Base-by-base conservation (phyloP, 768 basidiomycete genomes). In the Phylloporus sp. region DNA sequence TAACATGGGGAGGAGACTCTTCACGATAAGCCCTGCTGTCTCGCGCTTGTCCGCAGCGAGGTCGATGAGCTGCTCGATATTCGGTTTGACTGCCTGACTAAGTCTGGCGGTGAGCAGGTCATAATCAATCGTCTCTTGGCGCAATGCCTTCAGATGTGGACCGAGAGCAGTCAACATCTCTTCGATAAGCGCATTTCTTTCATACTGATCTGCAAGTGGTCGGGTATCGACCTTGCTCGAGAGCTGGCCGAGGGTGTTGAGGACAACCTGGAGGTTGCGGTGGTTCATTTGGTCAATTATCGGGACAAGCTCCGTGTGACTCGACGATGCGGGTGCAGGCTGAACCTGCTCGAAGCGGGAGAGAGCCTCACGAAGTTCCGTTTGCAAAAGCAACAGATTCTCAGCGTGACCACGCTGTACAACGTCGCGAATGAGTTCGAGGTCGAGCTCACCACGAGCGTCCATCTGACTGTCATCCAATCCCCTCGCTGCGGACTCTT, bases 21-120 rank as follows among this genome's bases (percentile, higher is more conserved):
- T 78, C 23, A 90, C 79, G 48, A 92, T 92, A 33, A 92, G 76
- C 7, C 77, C 74, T 4, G 90, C 90, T 4, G 90, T 92, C 66
- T 92, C 90, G 28, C 86, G 78, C 63, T 92, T 92, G 62, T 92
- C 90, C 0, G 86, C 89, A 22, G 90, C 84, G 39, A 92, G 76
- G 60, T 92, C 90, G 51, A 92, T 92, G 49, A 92, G 80, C 55
- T 92, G 88, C 2, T 87, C 80, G 21, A 92, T 90, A 53, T 90
- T 85, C 7, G 90, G 90, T 57, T 91, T 90, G 59, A 92, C 90
- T 1, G 90, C 86, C 63, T 92, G 86, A 20, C 84, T 76, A 14
- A 92, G 78, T 56, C 80, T 80, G 36, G 71, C 72, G 3, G 90
- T 92, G 48, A 92, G 69, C 53, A 76, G 72, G 28, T 90, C 86